Base-by-base conservation (phyloP, 108 stramenopile genomes). In the Conticribra guillardii region DNA sequence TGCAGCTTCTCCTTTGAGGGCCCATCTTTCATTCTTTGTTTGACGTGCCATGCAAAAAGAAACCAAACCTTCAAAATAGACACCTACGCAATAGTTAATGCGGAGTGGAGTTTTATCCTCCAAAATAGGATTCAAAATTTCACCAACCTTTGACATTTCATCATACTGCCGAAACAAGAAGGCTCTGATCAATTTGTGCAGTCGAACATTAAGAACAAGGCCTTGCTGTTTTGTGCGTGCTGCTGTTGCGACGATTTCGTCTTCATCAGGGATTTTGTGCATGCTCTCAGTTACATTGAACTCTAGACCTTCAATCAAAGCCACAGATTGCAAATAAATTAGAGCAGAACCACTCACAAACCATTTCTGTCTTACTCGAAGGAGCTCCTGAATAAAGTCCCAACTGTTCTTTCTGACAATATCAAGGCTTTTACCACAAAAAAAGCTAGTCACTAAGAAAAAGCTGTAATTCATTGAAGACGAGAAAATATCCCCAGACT, bases 301-400 rank as follows among this genome's bases (percentile, higher is more conserved):
- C 8, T 41, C 37, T 41, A 11, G 37, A 11, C 37, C 37, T 14
- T 33, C 23, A 29, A 24, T 45, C 46, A 64, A 45, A 4, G 29
- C 63, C 2, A 15, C 46, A 27, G 45, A 2, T 22, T 64, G 63
- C 23, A 23, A 64, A 29, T 64, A 45, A n/a, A 64, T 7, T 7
- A 64, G 22, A 19, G 49, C 28, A 19, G 26, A 9, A 11, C 37
- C 5, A 41, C 11, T 5, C 37, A 41, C 37, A 41, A 41, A 41
- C 37, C 37, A 51, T 24, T 66, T 52, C 52, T 66, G 65, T 2
- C 34, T 51, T 27, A 31, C 9, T 18, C 19, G 50, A 4, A 51
- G 22, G 22, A 73, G 30, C 54, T 55, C 26, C 11, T 11, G 23
- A 55, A 64, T 11, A 28, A 33, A 64, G 27, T 73, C 55, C 2